These are phyloP conservation scores for Metschnikowia peoriensis DNA, from an alignment of 805 yeast genomes.

Conservation along the genomic window DNA sequence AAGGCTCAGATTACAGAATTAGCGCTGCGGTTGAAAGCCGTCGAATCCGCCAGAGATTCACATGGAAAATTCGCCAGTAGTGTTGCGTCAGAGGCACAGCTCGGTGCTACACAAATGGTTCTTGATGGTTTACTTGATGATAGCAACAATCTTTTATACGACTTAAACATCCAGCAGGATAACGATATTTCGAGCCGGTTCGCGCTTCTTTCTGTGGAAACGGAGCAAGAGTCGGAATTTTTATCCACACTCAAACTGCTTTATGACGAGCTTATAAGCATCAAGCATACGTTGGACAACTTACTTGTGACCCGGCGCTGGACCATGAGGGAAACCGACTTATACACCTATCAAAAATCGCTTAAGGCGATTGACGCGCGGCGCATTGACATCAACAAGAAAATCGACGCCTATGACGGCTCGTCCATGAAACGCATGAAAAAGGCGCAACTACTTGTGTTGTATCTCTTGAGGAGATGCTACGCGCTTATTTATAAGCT, in stretches of 20 bases:
- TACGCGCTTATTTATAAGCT: slow-evolving; percentile 87
- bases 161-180: slow-evolving; percentile 51
- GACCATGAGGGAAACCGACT: slow-evolving; percentile 95
- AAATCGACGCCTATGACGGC: slow-evolving; percentile 20
- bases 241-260: slow-evolving; percentile 41
- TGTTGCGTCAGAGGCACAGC: slow-evolving; percentile 21
- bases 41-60: slow-evolving; percentile 46
- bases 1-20: slow-evolving; percentile 20
- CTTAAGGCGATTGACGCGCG: slow-evolving; percentile 71
- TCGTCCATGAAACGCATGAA: slow-evolving; percentile 21
- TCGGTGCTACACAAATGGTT: slow-evolving; percentile 41
- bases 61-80: slow-evolving; percentile 49
- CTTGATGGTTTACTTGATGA: slow-evolving; percentile 79
- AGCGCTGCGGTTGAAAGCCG: slow-evolving; percentile 25
- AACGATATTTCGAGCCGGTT: slow-evolving; percentile 23
- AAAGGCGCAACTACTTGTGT: slow-evolving; percentile 45
- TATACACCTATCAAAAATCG: slow-evolving; percentile 75
- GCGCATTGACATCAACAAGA: slow-evolving; percentile 45
- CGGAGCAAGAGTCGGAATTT: slow-evolving; percentile 39
- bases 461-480: slow-evolving; percentile 84
- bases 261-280: slow-evolving; percentile 59
- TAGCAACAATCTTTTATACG: slow-evolving; percentile 71
- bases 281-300: slow-evolving; percentile 76
- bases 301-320: slow-evolving; percentile 90
- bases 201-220: slow-evolving; percentile 22